Percentiles rank a stretch among this genome's conserved stretches.
phyloP scores from a whole-genome alignment of 2,329 filamentous ascomycete species.

The Sclerotinia nivalis region DNA sequence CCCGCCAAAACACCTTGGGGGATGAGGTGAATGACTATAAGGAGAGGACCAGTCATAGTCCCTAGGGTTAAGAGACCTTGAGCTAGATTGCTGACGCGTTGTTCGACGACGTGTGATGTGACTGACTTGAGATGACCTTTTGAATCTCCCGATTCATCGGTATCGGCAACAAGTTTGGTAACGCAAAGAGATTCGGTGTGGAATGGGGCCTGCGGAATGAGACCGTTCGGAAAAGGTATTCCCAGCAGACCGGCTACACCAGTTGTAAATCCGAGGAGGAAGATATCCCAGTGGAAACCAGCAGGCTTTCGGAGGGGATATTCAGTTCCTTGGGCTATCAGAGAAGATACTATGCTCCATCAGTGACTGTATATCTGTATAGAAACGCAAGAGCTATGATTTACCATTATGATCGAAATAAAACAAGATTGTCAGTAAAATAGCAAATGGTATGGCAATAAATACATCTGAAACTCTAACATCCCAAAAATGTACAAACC shows the following conservation, averaged over 20 bases:
- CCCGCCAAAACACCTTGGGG: conserved; percentile 79
- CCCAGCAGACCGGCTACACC: conserved; percentile 74
- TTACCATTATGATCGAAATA: conserved; percentile 87
- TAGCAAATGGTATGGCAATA: conserved; percentile 80
- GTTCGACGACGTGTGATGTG: conserved; percentile 69
- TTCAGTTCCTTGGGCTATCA: conserved; percentile 81
- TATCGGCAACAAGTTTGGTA: conserved; percentile 54
- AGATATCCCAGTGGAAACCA: conserved; percentile 84
- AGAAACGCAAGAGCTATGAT: conserved; percentile 26
- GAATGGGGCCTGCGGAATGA: conserved; percentile 82
- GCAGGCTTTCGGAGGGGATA: conserved; percentile 79
- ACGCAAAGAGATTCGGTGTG: conserved; percentile 79
- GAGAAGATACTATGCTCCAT: conserved; percentile 63
- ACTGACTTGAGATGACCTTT: conserved; percentile 58
- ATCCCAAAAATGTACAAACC: conserved; percentile 83
- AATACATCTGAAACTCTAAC: conserved; percentile 73
- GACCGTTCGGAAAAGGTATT: conserved; percentile 77
- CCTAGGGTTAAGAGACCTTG: conserved; percentile 77
- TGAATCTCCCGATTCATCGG: conserved; percentile 53
- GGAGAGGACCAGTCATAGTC: conserved; percentile 74
- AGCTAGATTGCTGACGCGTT: conserved; percentile 74
- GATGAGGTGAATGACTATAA: conserved; percentile 73
- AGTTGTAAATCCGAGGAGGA: conserved; percentile 76
- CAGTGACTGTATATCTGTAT: conserved; percentile 7
- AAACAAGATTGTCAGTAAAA: conserved; percentile 81